Evolutionary conservation across 768 basidiomycete species (phyloP).

Genomic region (Kondoa subrosea): DNA sequence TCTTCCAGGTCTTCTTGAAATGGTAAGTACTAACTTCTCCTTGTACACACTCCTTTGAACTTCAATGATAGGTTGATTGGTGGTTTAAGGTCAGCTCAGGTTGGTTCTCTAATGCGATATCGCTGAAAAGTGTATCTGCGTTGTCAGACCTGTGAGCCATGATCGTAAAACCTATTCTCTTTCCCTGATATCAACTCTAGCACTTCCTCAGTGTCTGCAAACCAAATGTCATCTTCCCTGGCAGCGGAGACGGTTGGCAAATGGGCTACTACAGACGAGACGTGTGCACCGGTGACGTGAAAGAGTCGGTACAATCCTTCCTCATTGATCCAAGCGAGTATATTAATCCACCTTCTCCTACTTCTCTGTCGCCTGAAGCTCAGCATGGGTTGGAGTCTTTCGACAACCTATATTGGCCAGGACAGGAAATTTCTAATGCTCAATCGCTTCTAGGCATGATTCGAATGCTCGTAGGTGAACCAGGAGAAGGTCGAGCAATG

Average conservation of each 20-base stretch:
- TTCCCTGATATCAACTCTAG: too few relatives aligned
- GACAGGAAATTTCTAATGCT: constrained; percentile 68
- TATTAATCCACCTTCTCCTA: constrained; percentile 37
- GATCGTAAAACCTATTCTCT: too few relatives aligned
- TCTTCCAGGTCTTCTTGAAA: constrained; percentile 37
- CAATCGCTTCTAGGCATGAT: constrained; percentile 64
- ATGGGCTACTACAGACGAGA: constrained; percentile 41
- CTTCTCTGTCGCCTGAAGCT: constrained; percentile 41
- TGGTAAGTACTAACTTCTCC: too few relatives aligned
- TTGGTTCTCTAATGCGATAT: too few relatives aligned
- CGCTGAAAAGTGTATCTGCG: too few relatives aligned
- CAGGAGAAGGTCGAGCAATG: constrained; percentile 29
- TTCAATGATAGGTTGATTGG: too few relatives aligned
- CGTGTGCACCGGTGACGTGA: constrained; percentile 44
- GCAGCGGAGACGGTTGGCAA: constrained; percentile 38
- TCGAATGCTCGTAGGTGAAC: constrained; percentile 53
- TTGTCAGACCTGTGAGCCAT: too few relatives aligned
- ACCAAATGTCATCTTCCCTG: constrained; percentile 12
- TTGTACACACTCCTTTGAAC: too few relatives aligned
- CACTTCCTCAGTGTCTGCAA: constrained; percentile 6
- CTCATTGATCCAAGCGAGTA: constrained; percentile 36
- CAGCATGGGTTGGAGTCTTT: constrained; percentile 61
- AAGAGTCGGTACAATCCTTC: too few relatives aligned
- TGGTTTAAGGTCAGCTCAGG: too few relatives aligned
- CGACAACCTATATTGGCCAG: constrained; percentile 89